A percentile compares a stretch with the other conserved stretches of the same genome.
phyloP scores from a whole-genome alignment of 129 eudicot species.

The Flaveria brownii region DNA sequence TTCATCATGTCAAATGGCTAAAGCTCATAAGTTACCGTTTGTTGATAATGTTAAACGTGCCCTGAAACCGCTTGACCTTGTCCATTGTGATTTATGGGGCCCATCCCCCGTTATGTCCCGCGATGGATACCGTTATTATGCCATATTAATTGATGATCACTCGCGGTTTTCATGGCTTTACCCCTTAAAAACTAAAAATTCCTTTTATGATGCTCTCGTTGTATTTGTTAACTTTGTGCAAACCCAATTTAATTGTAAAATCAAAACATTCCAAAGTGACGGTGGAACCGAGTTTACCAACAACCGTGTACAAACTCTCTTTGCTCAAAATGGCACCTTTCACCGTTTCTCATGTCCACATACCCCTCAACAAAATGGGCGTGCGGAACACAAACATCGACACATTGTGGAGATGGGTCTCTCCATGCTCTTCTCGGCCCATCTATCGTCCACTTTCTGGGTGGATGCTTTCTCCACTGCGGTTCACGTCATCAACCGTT shows the following conservation, averaged over 20 bases:
- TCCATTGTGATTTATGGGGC: background rate
- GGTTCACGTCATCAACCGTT: no score
- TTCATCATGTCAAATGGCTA: background rate
- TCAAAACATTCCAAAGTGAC: background rate
- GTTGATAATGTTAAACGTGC: background rate
- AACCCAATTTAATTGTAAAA: background rate
- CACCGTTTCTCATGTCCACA: background rate
- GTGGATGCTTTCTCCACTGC: no score
- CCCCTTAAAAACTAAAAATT: background rate
- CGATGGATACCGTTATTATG: background rate
- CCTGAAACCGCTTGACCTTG: background rate
- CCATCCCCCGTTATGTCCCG: background rate
- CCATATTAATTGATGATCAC: background rate
- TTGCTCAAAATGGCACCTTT: background rate
- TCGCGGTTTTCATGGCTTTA: background rate
- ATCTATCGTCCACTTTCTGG: no score
- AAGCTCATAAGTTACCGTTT: background rate
- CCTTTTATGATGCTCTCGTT: background rate
- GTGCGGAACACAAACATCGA: no score
- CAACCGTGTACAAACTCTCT: background rate
- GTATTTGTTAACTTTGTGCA: background rate
- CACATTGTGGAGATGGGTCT: no score
- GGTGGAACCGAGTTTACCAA: background rate
- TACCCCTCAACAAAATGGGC: no score
- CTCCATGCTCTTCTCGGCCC: no score